Evolutionary conservation across 2,329 filamentous ascomycete genomes (phyloP), one percentile per base, ranked within the genome.

Genomic region (Pseudonectria buxi): DNA sequence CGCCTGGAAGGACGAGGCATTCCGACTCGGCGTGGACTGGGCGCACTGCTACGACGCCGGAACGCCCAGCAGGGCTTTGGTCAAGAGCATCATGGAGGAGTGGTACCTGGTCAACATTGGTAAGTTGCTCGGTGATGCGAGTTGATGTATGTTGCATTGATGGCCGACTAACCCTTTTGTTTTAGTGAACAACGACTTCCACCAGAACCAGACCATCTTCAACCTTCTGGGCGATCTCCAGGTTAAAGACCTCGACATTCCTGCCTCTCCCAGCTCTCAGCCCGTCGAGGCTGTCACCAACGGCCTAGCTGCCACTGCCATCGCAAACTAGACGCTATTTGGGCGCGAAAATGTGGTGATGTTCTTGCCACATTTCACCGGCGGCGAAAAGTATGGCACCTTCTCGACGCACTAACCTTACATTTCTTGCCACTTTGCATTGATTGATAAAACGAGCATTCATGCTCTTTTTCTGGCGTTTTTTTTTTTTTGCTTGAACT

Each of bases 1-100:
- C 35, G 92, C 92, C 3, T 98, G 92, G 92, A 94, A 94, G 65
- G 92, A 98, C 50, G 92, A 98, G 64, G 94, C 94, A 12, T 98
- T 88, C 70, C 79, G 86, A 42, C 74, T 98, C 9, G 92, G 92
- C 36, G 75, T 83, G 39, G 89, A 98, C 56, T 98, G 92, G 92
- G 86, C 86, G 14, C 86, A 86, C 54, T 98, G 92, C 59, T 87
- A 94, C 56, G 78, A 88, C 26, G 71, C 81, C 41, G 70, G 71
- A 39, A 88, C 80, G 44, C 79, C 85, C 24, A 94, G 86, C 56
- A 78, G 90, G 35, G 74, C 80, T 43, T 64, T 96, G 42, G 84
- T 98, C 46, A 77, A 89, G 49, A 72, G 76, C 35, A 72, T 96
- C 42, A 92, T 95, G 78, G 81, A 90, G 41, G 80, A 79, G 34